phyloP scores from a whole-genome alignment of 2,329 filamentous ascomycete genomes.

The Apiospora marii region DNA sequence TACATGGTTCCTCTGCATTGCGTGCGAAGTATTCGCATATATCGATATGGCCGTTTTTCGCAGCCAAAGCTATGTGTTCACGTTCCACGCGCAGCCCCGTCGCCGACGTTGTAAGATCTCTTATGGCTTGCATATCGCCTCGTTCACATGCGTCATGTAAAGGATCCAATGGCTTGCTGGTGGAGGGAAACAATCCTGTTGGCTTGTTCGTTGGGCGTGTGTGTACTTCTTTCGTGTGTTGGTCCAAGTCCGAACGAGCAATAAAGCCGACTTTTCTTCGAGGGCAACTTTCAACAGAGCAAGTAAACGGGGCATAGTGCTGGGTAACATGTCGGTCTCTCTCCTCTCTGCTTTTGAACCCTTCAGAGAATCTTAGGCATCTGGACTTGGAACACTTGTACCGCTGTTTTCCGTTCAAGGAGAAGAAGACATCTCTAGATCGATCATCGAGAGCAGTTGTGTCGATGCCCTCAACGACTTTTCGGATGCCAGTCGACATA shows the following conservation, averaged over 20 bases:
- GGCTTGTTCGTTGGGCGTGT: not conserved
- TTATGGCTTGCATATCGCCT: not conserved
- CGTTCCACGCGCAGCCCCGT: fast-evolving
- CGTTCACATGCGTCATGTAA: not conserved
- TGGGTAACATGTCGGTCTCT: not conserved
- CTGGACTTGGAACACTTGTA: not conserved
- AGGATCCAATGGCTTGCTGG: too few species aligned
- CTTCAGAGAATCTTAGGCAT: not conserved
- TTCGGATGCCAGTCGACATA: not conserved
- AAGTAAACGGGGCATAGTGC: not conserved
- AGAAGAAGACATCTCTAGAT: not conserved
- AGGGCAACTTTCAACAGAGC: not conserved
- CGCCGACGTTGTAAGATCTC: not conserved
- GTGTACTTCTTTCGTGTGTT: not conserved
- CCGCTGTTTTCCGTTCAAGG: not conserved
- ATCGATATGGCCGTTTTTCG: not conserved
- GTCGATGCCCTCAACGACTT: not conserved
- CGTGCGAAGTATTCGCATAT: not conserved
- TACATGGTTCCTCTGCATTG: not conserved
- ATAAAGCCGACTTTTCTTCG: not conserved
- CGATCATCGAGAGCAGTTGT: not conserved
- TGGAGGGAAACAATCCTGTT: not conserved
- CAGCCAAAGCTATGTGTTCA: not conserved
- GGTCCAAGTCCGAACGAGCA: not conserved
- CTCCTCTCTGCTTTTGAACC: not conserved